Percentiles rank a stretch among this genome's conserved stretches.
Evolutionary conservation across 2,329 filamentous ascomycete species (phyloP).

Genomic region (Xylariaceae sp.): DNA sequence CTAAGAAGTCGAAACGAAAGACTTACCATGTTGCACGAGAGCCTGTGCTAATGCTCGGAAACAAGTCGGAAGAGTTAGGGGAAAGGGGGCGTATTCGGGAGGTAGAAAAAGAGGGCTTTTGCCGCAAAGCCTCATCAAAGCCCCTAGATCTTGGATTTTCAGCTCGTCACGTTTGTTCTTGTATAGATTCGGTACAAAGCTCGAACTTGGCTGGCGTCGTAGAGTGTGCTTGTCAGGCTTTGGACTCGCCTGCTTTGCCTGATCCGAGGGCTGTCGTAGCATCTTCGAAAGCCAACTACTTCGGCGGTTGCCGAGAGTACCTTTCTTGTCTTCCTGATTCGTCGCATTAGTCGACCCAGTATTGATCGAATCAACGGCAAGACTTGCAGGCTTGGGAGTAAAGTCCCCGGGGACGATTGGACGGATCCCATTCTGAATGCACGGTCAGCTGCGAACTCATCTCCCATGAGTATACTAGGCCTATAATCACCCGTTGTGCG

Average conservation of each 20-base stretch:
- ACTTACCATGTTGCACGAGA: slow-evolving; percentile 54
- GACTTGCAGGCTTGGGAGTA: slow-evolving; percentile 21
- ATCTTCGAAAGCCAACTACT: slow-evolving; percentile 38
- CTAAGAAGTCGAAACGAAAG: background rate
- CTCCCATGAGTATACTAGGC: background rate
- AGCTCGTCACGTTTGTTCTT: slow-evolving; percentile 40
- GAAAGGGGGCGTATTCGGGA: slow-evolving; percentile 50
- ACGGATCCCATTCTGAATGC: slow-evolving; percentile 49
- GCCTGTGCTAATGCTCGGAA: slow-evolving; percentile 62
- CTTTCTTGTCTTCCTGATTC: background rate
- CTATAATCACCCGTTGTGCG: slow-evolving; percentile 47
- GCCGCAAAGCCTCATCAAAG: slow-evolving; percentile 58
- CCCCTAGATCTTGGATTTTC: slow-evolving; percentile 48
- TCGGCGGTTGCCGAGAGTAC: slow-evolving; percentile 21
- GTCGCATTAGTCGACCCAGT: background rate
- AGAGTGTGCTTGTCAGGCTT: slow-evolving; percentile 28
- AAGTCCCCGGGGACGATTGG: slow-evolving; percentile 29
- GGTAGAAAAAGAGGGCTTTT: slow-evolving; percentile 58
- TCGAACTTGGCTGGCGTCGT: slow-evolving; percentile 49
- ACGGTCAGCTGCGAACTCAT: background rate
- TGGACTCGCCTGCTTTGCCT: slow-evolving; percentile 25
- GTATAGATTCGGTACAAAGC: slow-evolving; percentile 45
- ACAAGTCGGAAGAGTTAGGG: slow-evolving; percentile 58
- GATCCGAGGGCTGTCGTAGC: slow-evolving; percentile 32
- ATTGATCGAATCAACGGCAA: background rate